Conservation (phyloP, 148 eudicot species). For the Cornus controversa region DNA sequence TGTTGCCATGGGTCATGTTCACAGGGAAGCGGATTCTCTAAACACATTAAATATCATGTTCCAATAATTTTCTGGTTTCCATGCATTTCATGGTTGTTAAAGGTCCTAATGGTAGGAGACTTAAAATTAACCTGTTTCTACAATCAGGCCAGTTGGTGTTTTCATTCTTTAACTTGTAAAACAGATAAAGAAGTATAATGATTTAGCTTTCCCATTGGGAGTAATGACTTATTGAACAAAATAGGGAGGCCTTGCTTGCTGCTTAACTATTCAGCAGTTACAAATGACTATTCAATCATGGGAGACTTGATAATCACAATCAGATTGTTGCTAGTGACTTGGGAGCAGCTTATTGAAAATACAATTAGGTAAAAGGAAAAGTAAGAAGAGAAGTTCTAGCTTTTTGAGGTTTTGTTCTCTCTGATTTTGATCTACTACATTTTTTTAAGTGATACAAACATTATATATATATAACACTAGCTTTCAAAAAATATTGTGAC, state of each 20-base stretch:
- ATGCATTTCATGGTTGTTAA: neutral
- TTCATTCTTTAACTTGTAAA: neutral
- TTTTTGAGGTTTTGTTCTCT: neutral
- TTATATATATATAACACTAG: neutral
- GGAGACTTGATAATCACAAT: neutral
- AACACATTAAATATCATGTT: neutral
- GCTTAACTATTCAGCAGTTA: neutral
- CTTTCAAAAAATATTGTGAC: neutral
- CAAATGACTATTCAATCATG: neutral
- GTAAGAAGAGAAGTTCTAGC: neutral
- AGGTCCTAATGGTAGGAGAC: neutral
- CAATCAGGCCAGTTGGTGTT: neutral
- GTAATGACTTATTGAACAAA: neutral
- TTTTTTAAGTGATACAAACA: too few relatives aligned
- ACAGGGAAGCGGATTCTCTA: too few relatives aligned
- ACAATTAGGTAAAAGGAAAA: neutral
- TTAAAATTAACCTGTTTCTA: neutral
- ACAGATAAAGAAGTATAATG: neutral
- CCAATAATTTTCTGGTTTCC: neutral
- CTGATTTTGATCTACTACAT: too few relatives aligned
- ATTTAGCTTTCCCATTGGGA: neutral
- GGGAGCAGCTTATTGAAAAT: neutral
- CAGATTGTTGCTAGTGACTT: neutral
- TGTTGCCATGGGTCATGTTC: too few relatives aligned
- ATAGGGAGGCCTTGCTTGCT: constrained; percentile 1